Evolutionary conservation across 768 basidiomycete genomes (phyloP).

Genomic region (Phanerochaete sordida): DNA sequence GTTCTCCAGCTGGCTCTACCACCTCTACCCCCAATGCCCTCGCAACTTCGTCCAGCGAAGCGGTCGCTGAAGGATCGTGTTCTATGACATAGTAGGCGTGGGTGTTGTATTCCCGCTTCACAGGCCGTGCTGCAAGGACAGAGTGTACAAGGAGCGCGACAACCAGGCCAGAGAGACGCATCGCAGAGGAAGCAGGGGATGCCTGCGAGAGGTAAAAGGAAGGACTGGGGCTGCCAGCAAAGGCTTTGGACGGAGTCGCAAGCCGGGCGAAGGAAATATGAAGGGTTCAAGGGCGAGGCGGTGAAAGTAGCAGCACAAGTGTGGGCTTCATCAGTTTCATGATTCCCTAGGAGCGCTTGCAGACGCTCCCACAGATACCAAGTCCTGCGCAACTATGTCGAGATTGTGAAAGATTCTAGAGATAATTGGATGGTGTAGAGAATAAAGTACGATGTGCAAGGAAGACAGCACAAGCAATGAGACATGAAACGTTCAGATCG

Average conservation of each 20-base stretch:
- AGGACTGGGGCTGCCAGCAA: background rate
- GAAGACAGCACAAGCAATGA: background rate
- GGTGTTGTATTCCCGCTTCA: slow-evolving; percentile 51
- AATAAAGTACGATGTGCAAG: background rate
- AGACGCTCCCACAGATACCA: background rate
- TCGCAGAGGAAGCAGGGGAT: slow-evolving; percentile 14
- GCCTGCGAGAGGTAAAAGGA: slow-evolving; percentile 4
- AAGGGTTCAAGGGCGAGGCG: slow-evolving; percentile 1
- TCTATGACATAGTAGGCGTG: slow-evolving; percentile 85
- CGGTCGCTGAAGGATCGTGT: slow-evolving; percentile 49
- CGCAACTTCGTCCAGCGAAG: slow-evolving; percentile 59
- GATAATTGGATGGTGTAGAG: background rate
- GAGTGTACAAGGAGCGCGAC: slow-evolving; percentile 26
- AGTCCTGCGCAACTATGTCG: background rate
- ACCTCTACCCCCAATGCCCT: slow-evolving; percentile 70
- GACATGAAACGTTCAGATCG: slow-evolving; percentile 12
- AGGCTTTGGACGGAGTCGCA: background rate
- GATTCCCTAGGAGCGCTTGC: background rate
- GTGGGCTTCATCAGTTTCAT: slow-evolving; percentile 12
- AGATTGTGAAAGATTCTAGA: background rate
- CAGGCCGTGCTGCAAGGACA: slow-evolving; percentile 34
- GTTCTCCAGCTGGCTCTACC: slow-evolving; percentile 84
- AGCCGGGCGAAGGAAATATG: slow-evolving; percentile 1
- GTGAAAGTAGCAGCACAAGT: slow-evolving; percentile 7
- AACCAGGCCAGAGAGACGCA: slow-evolving; percentile 19